Evolutionary conservation across 192 early-diverging fungal genomes (phyloP).

Genomic region (Funneliformis geosporum): DNA sequence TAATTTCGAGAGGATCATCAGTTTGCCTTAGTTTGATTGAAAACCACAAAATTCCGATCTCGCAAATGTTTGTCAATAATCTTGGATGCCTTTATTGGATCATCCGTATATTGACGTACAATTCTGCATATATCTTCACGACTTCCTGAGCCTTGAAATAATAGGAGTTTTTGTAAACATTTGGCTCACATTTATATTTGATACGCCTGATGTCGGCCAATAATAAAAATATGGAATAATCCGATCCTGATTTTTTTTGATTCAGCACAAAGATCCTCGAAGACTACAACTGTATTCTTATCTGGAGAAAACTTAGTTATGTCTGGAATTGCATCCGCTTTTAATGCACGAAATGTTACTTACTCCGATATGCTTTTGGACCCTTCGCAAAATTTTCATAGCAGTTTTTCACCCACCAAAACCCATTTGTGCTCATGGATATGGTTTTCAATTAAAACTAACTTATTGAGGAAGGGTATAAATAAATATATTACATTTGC

Average conservation of each 20-base stretch:
- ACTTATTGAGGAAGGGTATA: no score
- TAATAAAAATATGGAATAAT: no score
- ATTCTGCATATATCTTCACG: not conserved
- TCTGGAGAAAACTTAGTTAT: no score
- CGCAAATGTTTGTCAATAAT: no score
- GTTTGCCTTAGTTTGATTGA: not conserved
- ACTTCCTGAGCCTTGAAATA: not conserved
- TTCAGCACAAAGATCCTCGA: no score
- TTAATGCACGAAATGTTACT: slow-evolving; percentile 6
- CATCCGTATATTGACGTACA: not conserved
- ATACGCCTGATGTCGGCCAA: no score
- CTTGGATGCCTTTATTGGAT: no score
- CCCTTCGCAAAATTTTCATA: slow-evolving; percentile 22
- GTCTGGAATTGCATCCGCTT: not conserved
- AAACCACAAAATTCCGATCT: no score
- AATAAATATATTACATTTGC: no score
- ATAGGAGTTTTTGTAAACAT: not conserved
- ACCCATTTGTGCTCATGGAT: slow-evolving; percentile 19
- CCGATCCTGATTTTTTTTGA: no score
- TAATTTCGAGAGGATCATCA: not conserved
- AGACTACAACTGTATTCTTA: no score
- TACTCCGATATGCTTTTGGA: slow-evolving; percentile 18
- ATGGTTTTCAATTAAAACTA: slow-evolving; percentile 18
- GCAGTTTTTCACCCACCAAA: slow-evolving; percentile 16
- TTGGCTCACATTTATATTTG: no score